phyloP scores from a whole-genome alignment of 2,329 filamentous ascomycete species.

The Nigrospora sphaerica region DNA sequence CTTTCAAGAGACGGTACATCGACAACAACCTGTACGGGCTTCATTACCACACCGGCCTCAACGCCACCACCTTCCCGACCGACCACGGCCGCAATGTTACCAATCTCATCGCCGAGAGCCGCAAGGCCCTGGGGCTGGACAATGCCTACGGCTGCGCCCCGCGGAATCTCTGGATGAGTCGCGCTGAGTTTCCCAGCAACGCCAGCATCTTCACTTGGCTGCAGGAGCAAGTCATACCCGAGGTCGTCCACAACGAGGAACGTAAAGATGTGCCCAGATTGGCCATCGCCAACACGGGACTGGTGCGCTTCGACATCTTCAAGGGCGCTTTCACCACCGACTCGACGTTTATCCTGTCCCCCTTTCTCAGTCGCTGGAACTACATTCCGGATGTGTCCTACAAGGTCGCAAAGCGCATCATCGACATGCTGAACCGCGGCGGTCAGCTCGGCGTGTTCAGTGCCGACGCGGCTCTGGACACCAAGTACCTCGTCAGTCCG shows the following conservation, averaged over 20 bases:
- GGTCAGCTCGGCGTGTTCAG: slow-evolving; percentile 37
- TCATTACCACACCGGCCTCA: slow-evolving; percentile 70
- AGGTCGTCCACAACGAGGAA: slow-evolving; percentile 49
- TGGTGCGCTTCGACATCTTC: slow-evolving; percentile 92
- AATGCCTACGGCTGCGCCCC: slow-evolving; percentile 77
- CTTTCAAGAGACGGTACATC: slow-evolving; percentile 77
- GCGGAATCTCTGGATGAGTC: slow-evolving; percentile 71
- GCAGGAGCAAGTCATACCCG: slow-evolving; percentile 65
- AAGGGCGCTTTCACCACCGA: slow-evolving; percentile 86
- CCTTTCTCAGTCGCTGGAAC: slow-evolving; percentile 73
- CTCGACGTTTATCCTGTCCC: slow-evolving; percentile 77
- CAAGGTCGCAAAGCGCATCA: slow-evolving; percentile 61
- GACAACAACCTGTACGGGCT: slow-evolving; percentile 88
- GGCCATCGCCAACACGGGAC: slow-evolving; percentile 80
- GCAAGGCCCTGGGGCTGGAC: slow-evolving; percentile 66
- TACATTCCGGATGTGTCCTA: slow-evolving; percentile 80
- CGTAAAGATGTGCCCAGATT: slow-evolving; percentile 58
- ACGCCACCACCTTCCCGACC: slow-evolving; percentile 68
- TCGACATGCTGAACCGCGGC: slow-evolving; percentile 49
- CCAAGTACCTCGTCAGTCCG: slow-evolving; percentile 41
- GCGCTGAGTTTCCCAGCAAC: slow-evolving; percentile 64
- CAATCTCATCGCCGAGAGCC: slow-evolving; percentile 59
- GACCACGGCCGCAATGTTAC: slow-evolving; percentile 67
- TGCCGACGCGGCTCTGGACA: slow-evolving; percentile 24
- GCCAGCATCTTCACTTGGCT: slow-evolving; percentile 80